A percentile compares a stretch with the other conserved stretches of the same genome.
Conservation (phyloP, 1,139 yeast species). For the Diutina rugosa region DNA sequence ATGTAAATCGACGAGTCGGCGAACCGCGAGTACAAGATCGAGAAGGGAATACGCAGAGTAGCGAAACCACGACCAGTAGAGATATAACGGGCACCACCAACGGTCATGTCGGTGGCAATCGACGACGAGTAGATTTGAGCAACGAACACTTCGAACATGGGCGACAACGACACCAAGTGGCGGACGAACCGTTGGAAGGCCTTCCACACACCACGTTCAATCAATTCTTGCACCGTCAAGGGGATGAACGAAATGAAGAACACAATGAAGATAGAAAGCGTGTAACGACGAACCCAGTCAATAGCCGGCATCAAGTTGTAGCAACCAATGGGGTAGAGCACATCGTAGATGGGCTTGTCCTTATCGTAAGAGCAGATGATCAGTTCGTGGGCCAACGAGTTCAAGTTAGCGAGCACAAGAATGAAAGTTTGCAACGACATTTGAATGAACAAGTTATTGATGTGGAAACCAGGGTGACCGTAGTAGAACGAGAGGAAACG, state of each 20-base stretch:
- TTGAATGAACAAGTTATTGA: conserved; percentile 91
- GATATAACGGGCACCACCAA: conserved; percentile 99
- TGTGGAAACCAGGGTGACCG: conserved; percentile 99
- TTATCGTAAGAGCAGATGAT: conserved; percentile 75
- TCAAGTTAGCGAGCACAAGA: conserved; percentile 85
- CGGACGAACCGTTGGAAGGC: conserved; percentile 84
- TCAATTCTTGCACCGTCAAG: conserved; percentile 88
- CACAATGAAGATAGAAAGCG: conserved; percentile 94
- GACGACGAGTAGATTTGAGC: conserved; percentile 96
- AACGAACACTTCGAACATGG: conserved; percentile 95
- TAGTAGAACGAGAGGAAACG: conserved; percentile 95
- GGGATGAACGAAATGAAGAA: conserved; percentile 97
- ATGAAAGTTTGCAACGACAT: conserved; percentile 86
- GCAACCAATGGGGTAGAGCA: conserved; percentile 82
- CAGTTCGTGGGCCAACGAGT: conserved; percentile 82
- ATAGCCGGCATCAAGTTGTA: conserved; percentile 83
- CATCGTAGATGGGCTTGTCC: conserved; percentile 78
- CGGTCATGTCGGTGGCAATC: conserved; percentile 78
- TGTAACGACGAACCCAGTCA: conserved; percentile 96
- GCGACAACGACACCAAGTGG: conserved; percentile 83
- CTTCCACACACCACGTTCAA: conserved; percentile 96
- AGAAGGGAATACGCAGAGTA: conserved; percentile 95
- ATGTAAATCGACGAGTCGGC: conserved; percentile 94
- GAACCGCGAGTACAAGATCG: conserved; percentile 89
- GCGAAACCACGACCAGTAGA: conserved; percentile 99